Base-by-base conservation (phyloP, 75 land plant genomes). In the Cupressus sempervirens region DNA sequence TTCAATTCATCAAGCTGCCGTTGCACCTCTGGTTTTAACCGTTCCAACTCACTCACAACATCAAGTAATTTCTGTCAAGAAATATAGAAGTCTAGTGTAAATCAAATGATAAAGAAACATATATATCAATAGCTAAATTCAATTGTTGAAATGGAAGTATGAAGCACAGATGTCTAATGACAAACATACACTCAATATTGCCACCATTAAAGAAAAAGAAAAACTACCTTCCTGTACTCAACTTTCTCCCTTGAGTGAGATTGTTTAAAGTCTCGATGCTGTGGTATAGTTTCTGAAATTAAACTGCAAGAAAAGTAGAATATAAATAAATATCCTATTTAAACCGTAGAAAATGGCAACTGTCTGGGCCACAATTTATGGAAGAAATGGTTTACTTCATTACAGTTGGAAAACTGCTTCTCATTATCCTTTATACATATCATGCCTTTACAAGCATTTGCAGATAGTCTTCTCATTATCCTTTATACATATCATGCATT, bases 241-340 rank as follows among this genome's bases (percentile, higher is more conserved):
- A 43, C 45, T 46, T 91, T 95, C 80, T 92, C 83, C 80, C 29
- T 86, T 84, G 81, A 85, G 16, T 74, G 62, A 79, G 88, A 89
- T 11, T 52, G 34, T 67, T 83, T 85, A 81, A 95, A 96, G 16
- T 96, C 98, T 83, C 87, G 88, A 90, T 96, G 98, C 50, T 88
- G 82, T 15, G 98, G 98, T 80, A 96, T 95, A 26, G 98, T 96
- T 84, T 96, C 98, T 75, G 91, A 77, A 16, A 93, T 85, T 88
- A 96, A 91, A 85, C 98, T 96, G 90, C 46, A 90, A 50, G 45
- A 85, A 13, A 70, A 32, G 13, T 73, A 84, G 0, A 58, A 10
- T 34, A 83, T 53, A 76, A 26, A 74, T n/a, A 16, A 35, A 83
- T 29, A 11, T 20, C 82, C 8, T 80, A 48, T 75, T 29, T 72